Conservation (phyloP, 345 rosid genomes). For the Eucalyptus victrix region DNA sequence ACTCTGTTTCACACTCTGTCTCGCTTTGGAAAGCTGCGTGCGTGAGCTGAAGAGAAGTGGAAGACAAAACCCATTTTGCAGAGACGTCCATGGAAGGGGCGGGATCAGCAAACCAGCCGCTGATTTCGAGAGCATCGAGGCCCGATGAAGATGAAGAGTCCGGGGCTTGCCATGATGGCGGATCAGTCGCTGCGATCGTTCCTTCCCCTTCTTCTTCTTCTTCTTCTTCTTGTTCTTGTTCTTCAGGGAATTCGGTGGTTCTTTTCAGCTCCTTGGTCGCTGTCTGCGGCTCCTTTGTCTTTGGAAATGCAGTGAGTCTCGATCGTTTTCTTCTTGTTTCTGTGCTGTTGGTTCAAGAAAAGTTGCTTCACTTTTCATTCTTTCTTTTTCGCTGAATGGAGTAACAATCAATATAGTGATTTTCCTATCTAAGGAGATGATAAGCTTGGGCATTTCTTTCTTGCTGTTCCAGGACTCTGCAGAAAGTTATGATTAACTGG, state of each 20-base stretch:
- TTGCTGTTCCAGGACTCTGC: background rate
- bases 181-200: background rate
- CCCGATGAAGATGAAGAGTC: background rate
- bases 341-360: background rate
- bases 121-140: background rate
- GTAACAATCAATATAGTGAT: background rate
- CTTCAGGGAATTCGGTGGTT: background rate
- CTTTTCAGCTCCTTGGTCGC: conserved; percentile 8
- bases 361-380: background rate
- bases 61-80: background rate
- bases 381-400: background rate
- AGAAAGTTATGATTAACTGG: background rate
- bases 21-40: background rate
- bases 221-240: background rate
- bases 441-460: background rate
- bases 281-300: conserved; percentile 13
- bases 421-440: background rate
- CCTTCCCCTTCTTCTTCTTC: background rate
- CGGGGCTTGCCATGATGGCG: background rate
- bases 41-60: background rate
- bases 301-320: conserved; percentile 13
- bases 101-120: background rate
- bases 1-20: background rate
- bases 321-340: background rate
- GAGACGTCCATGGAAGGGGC: background rate